These are phyloP conservation scores for Blastobotrys mokoenaii DNA, from an alignment of 805 yeast species.

Conservation along the genomic window DNA sequence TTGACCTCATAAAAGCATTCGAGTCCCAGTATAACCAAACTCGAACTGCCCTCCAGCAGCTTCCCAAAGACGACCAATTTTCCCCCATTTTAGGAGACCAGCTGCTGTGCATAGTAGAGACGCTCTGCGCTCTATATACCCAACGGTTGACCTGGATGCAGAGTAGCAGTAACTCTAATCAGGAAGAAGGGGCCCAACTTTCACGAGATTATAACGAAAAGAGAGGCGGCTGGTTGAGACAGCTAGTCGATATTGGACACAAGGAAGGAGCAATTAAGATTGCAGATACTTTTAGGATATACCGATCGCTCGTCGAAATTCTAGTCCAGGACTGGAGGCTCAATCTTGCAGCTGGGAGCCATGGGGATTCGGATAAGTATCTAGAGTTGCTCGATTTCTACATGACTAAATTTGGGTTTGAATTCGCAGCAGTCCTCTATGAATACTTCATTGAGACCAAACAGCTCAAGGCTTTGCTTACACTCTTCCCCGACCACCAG, in stretches of 20 bases:
- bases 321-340: conserved; percentile 36
- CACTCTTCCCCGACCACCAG: conserved; percentile 47
- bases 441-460: conserved; percentile 46
- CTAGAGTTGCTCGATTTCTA: conserved; percentile 28
- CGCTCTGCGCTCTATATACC: conserved; percentile 32
- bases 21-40: conserved; percentile 21
- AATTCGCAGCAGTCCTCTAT: conserved; percentile 60
- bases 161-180: conserved; percentile 5
- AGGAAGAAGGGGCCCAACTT: conserved; percentile 11
- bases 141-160: conserved; percentile 14
- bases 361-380: conserved; percentile 2
- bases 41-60: conserved; percentile 8
- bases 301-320: conserved; percentile 51
- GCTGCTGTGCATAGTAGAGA: conserved; percentile 33
- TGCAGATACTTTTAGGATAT: conserved; percentile 59
- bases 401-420: conserved; percentile 55
- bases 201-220: conserved; percentile 21
- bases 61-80: background rate
- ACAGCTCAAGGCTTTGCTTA: conserved; percentile 45
- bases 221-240: conserved; percentile 48
- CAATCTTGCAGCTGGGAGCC: conserved; percentile 3
- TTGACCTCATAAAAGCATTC: conserved; percentile 16
- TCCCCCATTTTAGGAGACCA: conserved; percentile 16
- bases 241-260: conserved; percentile 43
- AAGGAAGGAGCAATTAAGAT: conserved; percentile 49